phyloP scores from a whole-genome alignment of 2,329 filamentous ascomycete species.

The Tetracladium maxilliforme region DNA sequence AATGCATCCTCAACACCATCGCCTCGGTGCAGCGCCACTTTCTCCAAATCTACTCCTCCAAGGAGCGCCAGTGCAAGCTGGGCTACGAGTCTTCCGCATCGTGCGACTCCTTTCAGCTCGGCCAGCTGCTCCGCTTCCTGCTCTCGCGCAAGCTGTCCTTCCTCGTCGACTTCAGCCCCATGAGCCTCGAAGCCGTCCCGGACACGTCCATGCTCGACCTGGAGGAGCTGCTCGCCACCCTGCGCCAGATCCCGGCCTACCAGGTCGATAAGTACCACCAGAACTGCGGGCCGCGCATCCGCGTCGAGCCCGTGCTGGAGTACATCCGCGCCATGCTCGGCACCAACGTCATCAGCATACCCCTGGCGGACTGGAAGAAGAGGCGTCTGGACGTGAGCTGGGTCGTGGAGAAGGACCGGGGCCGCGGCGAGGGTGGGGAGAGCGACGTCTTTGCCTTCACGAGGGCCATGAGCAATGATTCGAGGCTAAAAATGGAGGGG shows the following conservation, averaged over 20 bases:
- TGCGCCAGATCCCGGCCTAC: constrained; percentile 55
- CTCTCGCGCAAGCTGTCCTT: constrained; percentile 43
- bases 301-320: constrained; percentile 51
- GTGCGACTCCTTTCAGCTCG: constrained; percentile 67
- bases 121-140: constrained; percentile 63
- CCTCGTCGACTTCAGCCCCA: constrained; percentile 38
- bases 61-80: constrained; percentile 53
- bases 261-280: constrained; percentile 61
- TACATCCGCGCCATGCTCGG: constrained; percentile 43
- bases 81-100: constrained; percentile 59
- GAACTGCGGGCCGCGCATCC: constrained; percentile 56
- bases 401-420: constrained; percentile 11
- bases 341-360: constrained; percentile 25
- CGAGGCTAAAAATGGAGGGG: constrained; percentile 31
- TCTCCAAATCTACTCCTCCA: constrained; percentile 49
- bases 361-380: constrained; percentile 29
- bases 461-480: constrained; percentile 32
- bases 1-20: constrained; percentile 52
- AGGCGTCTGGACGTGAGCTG: constrained; percentile 24
- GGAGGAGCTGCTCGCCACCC: constrained; percentile 38
- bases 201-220: constrained; percentile 41
- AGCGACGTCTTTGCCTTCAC: constrained; percentile 22
- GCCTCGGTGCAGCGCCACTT: constrained; percentile 58
- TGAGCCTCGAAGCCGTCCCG: constrained; percentile 21
- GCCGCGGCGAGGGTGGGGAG: constrained; percentile 4